These are phyloP conservation scores for Erysimum cheiri DNA, from an alignment of 441 rosid species.

Conservation along the genomic window DNA sequence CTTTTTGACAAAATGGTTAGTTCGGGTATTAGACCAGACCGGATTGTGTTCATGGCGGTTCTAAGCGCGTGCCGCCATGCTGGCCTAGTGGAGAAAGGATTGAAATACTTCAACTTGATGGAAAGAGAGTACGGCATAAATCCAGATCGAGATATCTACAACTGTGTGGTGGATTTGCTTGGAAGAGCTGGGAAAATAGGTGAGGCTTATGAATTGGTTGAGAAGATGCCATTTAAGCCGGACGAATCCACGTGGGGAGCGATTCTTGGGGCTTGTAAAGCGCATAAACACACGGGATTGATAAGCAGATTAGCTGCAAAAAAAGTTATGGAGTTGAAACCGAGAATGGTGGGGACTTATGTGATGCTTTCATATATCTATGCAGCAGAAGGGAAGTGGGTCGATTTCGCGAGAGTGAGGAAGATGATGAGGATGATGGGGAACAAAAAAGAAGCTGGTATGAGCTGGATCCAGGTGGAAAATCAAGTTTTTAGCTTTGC, in stretches of 20 bases:
- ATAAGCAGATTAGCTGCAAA: slow-evolving; percentile 69
- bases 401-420: slow-evolving; percentile 70
- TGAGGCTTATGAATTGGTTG: slow-evolving; percentile 77
- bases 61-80: slow-evolving; percentile 90
- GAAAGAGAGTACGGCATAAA: slow-evolving; percentile 51
- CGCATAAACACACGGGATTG: slow-evolving; percentile 54
- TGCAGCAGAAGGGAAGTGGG: slow-evolving; percentile 86
- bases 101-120: slow-evolving; percentile 72
- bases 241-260: slow-evolving; percentile 89
- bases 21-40: slow-evolving; percentile 75
- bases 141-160: slow-evolving; percentile 72
- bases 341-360: slow-evolving; percentile 66
- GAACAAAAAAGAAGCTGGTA: slow-evolving; percentile 79
- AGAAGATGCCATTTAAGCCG: slow-evolving; percentile 73
- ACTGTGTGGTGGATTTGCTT: slow-evolving; percentile 87
- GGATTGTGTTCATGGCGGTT: slow-evolving; percentile 82
- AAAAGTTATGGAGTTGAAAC: slow-evolving; percentile 65
- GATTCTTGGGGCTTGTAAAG: slow-evolving; percentile 83
- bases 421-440: slow-evolving; percentile 64
- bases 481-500: slow-evolving; percentile 66
- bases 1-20: slow-evolving; percentile 82
- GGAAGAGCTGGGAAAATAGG: slow-evolving; percentile 85
- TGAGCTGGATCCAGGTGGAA: slow-evolving; percentile 81
- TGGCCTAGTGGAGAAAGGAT: slow-evolving; percentile 82
- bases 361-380: slow-evolving; percentile 75